phyloP scores from a whole-genome alignment of 345 rosid species.

The Salix koriyanagi region DNA sequence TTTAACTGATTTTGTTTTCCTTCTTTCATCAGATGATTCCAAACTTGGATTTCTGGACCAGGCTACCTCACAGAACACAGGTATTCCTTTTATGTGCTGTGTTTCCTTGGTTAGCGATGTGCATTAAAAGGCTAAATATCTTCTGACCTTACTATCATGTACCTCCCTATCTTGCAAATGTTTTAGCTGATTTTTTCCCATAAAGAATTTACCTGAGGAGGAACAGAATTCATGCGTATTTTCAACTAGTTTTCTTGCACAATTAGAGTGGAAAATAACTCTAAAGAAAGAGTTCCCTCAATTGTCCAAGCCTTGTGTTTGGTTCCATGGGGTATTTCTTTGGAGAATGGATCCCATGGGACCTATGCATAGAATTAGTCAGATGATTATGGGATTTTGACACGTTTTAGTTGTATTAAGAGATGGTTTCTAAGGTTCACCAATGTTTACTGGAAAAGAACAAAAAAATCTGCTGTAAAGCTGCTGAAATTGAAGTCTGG shows the following conservation, averaged over 20 bases:
- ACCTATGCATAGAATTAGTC: too few relatives aligned
- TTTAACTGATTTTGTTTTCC: background rate
- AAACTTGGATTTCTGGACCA: conserved; percentile 72
- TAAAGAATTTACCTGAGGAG: background rate
- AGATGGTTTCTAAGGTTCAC: too few relatives aligned
- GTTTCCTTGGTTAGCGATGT: background rate
- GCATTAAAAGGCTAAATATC: background rate
- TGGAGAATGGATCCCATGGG: background rate
- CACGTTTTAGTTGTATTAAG: too few relatives aligned
- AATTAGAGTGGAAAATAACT: background rate
- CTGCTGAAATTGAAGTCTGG: background rate
- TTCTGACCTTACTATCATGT: background rate
- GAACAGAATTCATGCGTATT: background rate
- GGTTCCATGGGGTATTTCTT: background rate
- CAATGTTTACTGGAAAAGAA: too few relatives aligned
- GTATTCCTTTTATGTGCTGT: conserved; percentile 30
- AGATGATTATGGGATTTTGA: too few relatives aligned
- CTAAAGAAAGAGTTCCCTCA: background rate
- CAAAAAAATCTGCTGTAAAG: background rate
- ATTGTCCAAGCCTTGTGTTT: background rate
- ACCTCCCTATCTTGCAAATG: background rate
- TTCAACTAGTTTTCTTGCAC: too few relatives aligned
- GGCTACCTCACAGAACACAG: conserved; percentile 70
- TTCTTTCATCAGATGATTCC: conserved; percentile 62
- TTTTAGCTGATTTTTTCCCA: background rate